A percentile compares a stretch with the other conserved stretches of the same genome.
Conservation (phyloP, 768 basidiomycete genomes). For the Galerina marginata region DNA sequence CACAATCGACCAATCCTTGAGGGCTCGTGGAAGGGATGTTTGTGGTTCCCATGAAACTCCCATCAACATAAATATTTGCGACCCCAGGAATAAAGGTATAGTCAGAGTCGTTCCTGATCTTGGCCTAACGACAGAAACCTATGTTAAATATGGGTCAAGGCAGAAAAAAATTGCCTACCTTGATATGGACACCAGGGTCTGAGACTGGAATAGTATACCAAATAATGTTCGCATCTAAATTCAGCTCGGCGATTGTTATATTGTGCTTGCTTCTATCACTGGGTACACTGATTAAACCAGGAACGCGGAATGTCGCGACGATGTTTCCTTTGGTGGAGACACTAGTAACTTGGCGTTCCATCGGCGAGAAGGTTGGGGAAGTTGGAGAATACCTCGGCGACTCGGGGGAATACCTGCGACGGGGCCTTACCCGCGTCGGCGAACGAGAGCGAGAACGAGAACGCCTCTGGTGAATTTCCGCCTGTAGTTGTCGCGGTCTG, state of each 20-base stretch:
- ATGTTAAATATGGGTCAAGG: not conserved
- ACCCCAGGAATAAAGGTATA: constrained; percentile 32
- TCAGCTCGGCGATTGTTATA: constrained; percentile 38
- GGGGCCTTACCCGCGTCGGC: not conserved
- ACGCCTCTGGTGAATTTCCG: not conserved
- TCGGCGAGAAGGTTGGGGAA: not conserved
- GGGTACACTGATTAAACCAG: constrained; percentile 40
- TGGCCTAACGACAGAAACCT: constrained; percentile 33
- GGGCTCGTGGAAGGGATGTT: constrained; percentile 41
- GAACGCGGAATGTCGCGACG: constrained; percentile 39
- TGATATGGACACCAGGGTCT: constrained; percentile 35
- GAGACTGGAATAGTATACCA: constrained; percentile 34
- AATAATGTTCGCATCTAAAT: constrained; percentile 35
- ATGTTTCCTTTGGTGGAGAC: constrained; percentile 29
- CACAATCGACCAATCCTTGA: constrained; percentile 43
- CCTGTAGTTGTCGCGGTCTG: not conserved
- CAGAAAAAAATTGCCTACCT: constrained; percentile 19
- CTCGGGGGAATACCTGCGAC: not conserved
- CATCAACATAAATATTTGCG: constrained; percentile 55
- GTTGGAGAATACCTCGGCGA: not conserved
- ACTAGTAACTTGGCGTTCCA: constrained; percentile 5
- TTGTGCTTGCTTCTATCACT: constrained; percentile 38
- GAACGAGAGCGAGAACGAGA: not conserved
- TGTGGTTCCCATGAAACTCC: constrained; percentile 51
- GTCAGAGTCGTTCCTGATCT: constrained; percentile 54